Conservation (phyloP, 2,329 filamentous ascomycete species). For the Microdochium nivale region DNA sequence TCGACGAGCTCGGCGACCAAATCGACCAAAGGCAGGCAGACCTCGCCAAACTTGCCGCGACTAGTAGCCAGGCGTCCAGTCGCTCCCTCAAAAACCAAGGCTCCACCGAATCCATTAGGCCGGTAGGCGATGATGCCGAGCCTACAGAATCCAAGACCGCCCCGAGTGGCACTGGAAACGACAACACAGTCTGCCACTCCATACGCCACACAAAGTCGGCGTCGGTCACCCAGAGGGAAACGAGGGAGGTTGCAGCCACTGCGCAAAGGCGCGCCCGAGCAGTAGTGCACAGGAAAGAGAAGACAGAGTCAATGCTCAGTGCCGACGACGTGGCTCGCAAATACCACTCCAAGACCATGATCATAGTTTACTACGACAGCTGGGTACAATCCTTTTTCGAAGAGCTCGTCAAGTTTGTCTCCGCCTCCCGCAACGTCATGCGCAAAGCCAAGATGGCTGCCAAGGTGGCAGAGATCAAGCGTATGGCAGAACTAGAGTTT, state of each 20-base stretch:
- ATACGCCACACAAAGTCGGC: constrained; percentile 20
- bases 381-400: constrained; percentile 79
- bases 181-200: constrained; percentile 9
- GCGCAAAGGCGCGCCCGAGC: constrained; percentile 37
- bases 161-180: constrained; percentile 1
- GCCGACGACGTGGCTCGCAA: constrained; percentile 38
- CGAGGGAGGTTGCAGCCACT: constrained; percentile 33
- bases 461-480: constrained; percentile 58
- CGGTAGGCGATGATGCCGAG: constrained; percentile 32
- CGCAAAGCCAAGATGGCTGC: constrained; percentile 82
- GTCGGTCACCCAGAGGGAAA: constrained; percentile 28
- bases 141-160: neutral
- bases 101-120: constrained; percentile 44
- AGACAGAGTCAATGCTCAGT: constrained; percentile 43
- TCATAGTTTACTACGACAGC: constrained; percentile 88
- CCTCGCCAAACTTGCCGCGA: constrained; percentile 38
- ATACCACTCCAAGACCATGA: constrained; percentile 64
- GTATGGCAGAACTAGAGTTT: constrained; percentile 50
- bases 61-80: constrained; percentile 20
- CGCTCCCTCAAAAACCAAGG: constrained; percentile 41
- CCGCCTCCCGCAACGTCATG: constrained; percentile 71
- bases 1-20: constrained; percentile 52
- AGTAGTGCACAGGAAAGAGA: constrained; percentile 39
- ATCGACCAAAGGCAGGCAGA: constrained; percentile 54
- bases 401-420: constrained; percentile 72